Base-by-base conservation (phyloP, 306 rosid genomes). In the Rosa persica region DNA sequence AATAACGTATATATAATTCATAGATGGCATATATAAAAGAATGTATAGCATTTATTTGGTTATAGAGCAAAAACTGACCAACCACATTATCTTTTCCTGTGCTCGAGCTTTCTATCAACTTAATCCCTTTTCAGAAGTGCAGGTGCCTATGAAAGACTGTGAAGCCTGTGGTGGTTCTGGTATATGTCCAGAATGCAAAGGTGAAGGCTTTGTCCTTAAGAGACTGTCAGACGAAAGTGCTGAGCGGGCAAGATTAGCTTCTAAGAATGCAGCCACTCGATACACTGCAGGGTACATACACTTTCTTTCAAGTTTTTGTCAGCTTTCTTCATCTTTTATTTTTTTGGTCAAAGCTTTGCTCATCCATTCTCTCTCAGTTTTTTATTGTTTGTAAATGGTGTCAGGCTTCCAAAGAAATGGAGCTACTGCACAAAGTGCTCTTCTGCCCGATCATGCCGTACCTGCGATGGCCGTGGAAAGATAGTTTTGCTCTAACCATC, bases 381-480 rank as follows among this genome's bases (percentile, higher is more conserved):
- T 46, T 75, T 39, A 25, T 70, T 83, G 12, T 67, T 65, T 34
- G 51, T 64, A 47, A 64, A 67, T 48, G 34, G 38, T 51, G n/a
- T 46, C 87, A 92, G 98, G 87, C 97, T 95, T 87, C 98, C 98
- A 62, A 92, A 89, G 89, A 95, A 94, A 78, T 95, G 97, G 98
- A 95, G 99, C 91, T 93, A 95, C 80, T 95, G 98, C 39, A 88
- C 97, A 74, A 94, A 91, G 67, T 94, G 98, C 84, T 82, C 95
- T 62, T 93, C 99, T 60, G 75, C 86, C n/a, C 85, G 98, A 79
- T 88, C 91, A 46, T 95, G 98, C 82, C 79, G 47, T 67, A 70
- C 89, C 66, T 95, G 98, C 70, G 90, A 86, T 77, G 98, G 98
- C 78, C 84, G 82, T 81, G 98, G 98, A 48, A 88, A 91, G 83